These are phyloP conservation scores for Cladosporium sphaerospermum DNA, from an alignment of 2,329 filamentous ascomycete species.

Conservation along the genomic window DNA sequence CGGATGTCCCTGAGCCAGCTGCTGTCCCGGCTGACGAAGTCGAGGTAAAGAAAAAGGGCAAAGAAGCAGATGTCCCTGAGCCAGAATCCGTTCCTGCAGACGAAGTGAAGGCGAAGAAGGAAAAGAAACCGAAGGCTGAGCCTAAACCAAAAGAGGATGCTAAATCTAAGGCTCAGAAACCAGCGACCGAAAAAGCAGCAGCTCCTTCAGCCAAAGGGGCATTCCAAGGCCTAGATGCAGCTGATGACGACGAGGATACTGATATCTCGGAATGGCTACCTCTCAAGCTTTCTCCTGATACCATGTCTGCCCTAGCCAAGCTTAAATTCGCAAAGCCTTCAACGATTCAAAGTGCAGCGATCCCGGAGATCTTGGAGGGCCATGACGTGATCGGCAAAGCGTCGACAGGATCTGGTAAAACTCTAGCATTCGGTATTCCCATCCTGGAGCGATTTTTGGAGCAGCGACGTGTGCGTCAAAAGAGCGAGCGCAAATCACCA, in stretches of 20 bases:
- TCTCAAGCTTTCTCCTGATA: conserved; percentile 64
- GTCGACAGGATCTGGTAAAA: conserved; percentile 93
- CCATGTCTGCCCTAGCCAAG: conserved; percentile 68
- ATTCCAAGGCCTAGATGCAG: conserved; percentile 49
- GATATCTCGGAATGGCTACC: conserved; percentile 75
- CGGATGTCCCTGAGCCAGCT: conserved; percentile 23
- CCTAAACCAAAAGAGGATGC: conserved; percentile 19
- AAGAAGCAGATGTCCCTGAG: conserved; percentile 23
- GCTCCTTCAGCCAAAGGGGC: conserved; percentile 27
- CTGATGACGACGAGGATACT: conserved; percentile 52
- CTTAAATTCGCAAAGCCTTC: conserved; percentile 78
- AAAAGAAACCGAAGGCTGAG: conserved; percentile 22
- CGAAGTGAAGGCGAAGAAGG: conserved; percentile 18
- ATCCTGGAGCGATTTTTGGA: conserved; percentile 79
- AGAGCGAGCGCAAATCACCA: conserved; percentile 37
- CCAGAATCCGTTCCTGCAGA: conserved; percentile 22
- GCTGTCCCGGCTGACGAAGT: conserved; percentile 20
- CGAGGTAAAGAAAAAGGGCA: conserved; percentile 16
- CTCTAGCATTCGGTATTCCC: conserved; percentile 86
- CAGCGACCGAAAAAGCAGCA: not conserved
- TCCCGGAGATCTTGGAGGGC: conserved; percentile 75
- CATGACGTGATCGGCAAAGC: conserved; percentile 95
- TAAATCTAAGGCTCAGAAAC: conserved; percentile 12
- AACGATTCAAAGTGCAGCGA: conserved; percentile 69
- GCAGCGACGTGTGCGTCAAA: conserved; percentile 19